Evolutionary conservation across 75 land plant genomes (phyloP), one percentile per base, ranked within the genome.

Genomic region (Picea sitchensis): DNA sequence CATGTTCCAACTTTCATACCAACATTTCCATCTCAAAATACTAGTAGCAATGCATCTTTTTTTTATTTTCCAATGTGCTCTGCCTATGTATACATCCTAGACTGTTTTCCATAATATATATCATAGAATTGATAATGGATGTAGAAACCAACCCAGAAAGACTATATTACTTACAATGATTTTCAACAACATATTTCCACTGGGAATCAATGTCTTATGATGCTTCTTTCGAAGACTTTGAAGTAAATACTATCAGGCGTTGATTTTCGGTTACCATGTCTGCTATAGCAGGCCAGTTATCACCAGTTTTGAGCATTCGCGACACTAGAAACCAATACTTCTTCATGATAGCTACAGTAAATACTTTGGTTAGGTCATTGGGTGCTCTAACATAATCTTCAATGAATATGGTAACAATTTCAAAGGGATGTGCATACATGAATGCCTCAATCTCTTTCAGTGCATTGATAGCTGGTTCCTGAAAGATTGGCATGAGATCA

Each of bases 1-100:
- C 95, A 92, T 18, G 86, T 80, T 18, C 95, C 96, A 56, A 61
- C 75, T 51, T 57, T 76, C 88, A 91, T 86, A 26, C 96, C 92
- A 4, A 61, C 87, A 71, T 90, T 61, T 8, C 96, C 96, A 84
- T 90, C 96, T 94, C 85, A 64, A 59, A 80, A 79, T 76, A 41
- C 81, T 87, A 75, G 77, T 81, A 81, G 71, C 67, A 75, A 85
- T 51, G 15, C 4, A 75, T 20, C 13, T 3, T 56, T 2, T 2
- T 56, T 75, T 75, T 17, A 47, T 26, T 2, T 75, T 75, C 3
- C 11, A 30, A 17, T 56, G 31, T 51, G n/a, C 4, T 61, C 63
- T 18, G 1, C n/a, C 63, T 61, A 36, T 2, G 63, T n/a, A 61
- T 1, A 61, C n/a, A 18, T 61, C 63, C 18, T 18, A 61, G n/a